phyloP scores from a whole-genome alignment of 129 eudicot species.

The Logfia minima region DNA sequence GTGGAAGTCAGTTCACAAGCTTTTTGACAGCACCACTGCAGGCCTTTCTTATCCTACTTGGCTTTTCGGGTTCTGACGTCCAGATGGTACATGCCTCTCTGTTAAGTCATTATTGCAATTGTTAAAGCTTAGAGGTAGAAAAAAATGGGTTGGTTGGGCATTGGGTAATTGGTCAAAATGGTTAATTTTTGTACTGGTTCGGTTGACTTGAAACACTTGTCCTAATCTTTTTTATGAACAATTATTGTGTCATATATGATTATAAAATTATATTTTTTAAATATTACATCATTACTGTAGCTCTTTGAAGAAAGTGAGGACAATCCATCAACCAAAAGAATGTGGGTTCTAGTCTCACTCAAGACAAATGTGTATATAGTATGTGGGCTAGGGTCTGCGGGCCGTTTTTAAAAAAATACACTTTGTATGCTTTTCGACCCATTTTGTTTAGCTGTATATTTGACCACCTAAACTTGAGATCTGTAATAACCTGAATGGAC shows the following conservation, averaged over 20 bases:
- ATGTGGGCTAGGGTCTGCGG: background rate
- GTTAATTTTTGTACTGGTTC: background rate
- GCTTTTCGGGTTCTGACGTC: conserved; percentile 67
- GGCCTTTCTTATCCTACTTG: conserved; percentile 73
- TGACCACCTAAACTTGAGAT: background rate
- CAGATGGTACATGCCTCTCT: conserved; percentile 47
- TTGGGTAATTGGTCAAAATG: conserved; percentile 5
- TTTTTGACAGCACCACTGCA: conserved; percentile 90
- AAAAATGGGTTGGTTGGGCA: background rate
- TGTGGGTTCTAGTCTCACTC: no score
- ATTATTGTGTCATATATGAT: background rate
- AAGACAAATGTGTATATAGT: no score
- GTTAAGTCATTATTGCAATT: background rate
- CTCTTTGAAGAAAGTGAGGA: background rate
- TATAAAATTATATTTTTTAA: no score
- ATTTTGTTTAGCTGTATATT: background rate
- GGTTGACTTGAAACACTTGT: background rate
- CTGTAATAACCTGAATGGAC: background rate
- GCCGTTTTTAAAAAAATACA: background rate
- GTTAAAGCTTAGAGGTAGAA: background rate
- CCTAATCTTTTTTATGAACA: background rate
- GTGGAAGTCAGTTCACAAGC: conserved; percentile 80
- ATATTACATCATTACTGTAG: background rate
- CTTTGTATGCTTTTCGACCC: background rate
- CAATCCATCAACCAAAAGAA: background rate